Percentiles rank a stretch among this genome's conserved stretches.
Conservation (phyloP, 2,329 filamentous ascomycete species). For the Knufia fluminis region DNA sequence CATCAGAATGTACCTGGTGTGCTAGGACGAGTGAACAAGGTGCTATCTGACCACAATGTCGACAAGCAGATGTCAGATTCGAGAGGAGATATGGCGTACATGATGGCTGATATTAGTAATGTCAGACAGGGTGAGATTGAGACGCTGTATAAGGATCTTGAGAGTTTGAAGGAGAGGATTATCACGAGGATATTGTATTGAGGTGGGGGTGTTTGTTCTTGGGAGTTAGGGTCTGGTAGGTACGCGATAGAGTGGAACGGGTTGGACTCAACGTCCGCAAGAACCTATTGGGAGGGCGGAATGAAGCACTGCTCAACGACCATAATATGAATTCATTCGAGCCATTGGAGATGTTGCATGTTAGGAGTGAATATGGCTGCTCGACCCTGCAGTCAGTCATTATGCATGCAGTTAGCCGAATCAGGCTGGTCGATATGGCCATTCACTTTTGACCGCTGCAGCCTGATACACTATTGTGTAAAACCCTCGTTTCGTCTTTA, state of each 20-base stretch:
- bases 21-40: slow-evolving; percentile 88
- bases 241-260: neutral
- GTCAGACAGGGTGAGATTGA: slow-evolving; percentile 75
- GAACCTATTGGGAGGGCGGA: neutral
- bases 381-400: no score
- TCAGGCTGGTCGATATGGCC: neutral
- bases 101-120: slow-evolving; percentile 95
- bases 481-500: no score
- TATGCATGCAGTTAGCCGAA: neutral
- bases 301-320: neutral
- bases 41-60: slow-evolving; percentile 90
- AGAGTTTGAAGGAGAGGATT: slow-evolving; percentile 47
- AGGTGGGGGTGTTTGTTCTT: neutral
- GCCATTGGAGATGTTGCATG: neutral
- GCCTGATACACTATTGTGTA: neutral
- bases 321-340: neutral
- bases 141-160: slow-evolving; percentile 72
- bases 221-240: neutral
- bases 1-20: slow-evolving; percentile 96
- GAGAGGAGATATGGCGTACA: slow-evolving; percentile 84
- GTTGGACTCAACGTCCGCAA: neutral
- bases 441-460: neutral
- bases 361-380: neutral
- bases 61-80: slow-evolving; percentile 98
- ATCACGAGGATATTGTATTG: slow-evolving; percentile 22